Conservation (phyloP, 78 protist species). For the Dictyostelium brefeldianum region DNA sequence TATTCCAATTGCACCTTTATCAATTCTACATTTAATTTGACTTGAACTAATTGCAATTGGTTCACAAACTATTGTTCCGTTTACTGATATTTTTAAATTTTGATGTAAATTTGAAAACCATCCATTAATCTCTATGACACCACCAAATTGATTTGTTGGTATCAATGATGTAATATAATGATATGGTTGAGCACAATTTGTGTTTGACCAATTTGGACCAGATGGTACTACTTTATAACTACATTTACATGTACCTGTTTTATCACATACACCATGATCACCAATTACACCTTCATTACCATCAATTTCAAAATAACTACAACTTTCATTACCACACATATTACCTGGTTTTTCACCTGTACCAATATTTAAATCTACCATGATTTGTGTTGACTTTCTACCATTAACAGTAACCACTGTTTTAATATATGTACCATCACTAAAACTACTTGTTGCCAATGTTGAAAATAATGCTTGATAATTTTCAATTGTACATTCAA, state of each 20-base stretch:
- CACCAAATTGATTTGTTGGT: conserved; percentile 6
- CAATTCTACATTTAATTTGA: background rate
- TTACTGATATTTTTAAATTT: background rate
- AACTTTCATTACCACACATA: too few species aligned
- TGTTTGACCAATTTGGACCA: background rate
- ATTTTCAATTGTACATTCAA: background rate
- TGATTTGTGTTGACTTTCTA: too few species aligned
- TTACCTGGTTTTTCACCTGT: too few species aligned
- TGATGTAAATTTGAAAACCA: background rate
- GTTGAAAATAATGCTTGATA: background rate
- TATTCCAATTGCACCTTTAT: background rate
- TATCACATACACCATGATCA: background rate
- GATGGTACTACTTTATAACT: too few species aligned
- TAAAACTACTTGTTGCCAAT: too few species aligned
- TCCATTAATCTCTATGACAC: background rate
- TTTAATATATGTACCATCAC: background rate
- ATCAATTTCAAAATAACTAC: too few species aligned
- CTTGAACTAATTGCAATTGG: background rate
- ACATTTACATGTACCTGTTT: background rate
- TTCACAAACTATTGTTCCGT: background rate
- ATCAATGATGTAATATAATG: background rate
- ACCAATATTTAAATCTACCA: too few species aligned
- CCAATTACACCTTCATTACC: background rate
- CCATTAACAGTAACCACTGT: background rate
- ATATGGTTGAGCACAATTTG: background rate